Percentiles rank a stretch among this genome's conserved stretches.
Evolutionary conservation across 495 filamentous ascomycete species (phyloP).

Genomic region (Aspergillus indologenus): DNA sequence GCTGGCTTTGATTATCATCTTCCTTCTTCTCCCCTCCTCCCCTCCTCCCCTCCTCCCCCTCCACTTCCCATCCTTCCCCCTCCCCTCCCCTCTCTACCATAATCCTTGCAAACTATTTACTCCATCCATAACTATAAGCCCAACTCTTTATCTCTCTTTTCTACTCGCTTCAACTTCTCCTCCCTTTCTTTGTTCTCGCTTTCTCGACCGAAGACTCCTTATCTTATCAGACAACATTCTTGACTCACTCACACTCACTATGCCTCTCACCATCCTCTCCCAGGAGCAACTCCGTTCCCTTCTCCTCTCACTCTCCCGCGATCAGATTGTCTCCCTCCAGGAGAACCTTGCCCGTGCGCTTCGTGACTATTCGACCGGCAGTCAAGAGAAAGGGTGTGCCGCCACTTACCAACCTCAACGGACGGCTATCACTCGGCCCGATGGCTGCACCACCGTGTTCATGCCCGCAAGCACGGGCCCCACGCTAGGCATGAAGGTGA

Average conservation of each 20-base stretch:
- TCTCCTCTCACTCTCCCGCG: conserved; percentile 65
- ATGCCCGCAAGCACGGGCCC: conserved; percentile 75
- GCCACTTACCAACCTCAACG: conserved; percentile 73
- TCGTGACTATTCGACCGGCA: conserved; percentile 76
- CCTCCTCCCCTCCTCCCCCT: not conserved
- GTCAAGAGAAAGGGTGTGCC: conserved; percentile 54
- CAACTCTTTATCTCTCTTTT: not conserved
- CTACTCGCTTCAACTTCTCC: not conserved
- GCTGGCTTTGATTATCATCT: too few species aligned
- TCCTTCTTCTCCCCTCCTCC: too few species aligned
- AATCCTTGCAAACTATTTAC: not conserved
- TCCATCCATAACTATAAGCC: not conserved
- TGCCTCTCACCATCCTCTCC: conserved; percentile 77
- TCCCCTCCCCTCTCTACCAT: not conserved
- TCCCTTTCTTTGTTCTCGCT: not conserved
- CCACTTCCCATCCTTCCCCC: too few species aligned
- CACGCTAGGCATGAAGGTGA: conserved; percentile 61
- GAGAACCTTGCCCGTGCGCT: conserved; percentile 67
- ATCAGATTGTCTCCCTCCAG: conserved; percentile 67
- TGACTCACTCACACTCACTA: conserved; percentile 26
- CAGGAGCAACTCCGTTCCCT: conserved; percentile 65
- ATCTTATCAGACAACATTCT: not conserved
- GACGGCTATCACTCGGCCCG: conserved; percentile 62
- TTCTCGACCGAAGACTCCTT: not conserved
- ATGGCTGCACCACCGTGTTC: conserved; percentile 81